A percentile compares a stretch with the other conserved stretches of the same genome.
phyloP scores from a whole-genome alignment of 768 basidiomycete species.

The Termitomyces sp. region DNA sequence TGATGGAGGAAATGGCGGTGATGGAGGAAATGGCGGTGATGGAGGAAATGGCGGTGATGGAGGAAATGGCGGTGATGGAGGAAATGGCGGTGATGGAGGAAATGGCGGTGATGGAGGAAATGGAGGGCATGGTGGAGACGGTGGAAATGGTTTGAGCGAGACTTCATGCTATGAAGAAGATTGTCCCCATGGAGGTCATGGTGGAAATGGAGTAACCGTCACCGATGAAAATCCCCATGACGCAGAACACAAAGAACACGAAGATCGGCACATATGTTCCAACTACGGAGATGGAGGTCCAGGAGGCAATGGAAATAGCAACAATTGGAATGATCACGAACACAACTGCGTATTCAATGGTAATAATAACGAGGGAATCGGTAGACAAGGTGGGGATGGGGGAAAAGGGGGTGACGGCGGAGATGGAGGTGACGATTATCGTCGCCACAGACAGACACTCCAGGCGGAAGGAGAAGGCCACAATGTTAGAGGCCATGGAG shows the following conservation, averaged over 20 bases:
- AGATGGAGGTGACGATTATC: neutral
- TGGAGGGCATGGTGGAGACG: neutral
- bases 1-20: neutral
- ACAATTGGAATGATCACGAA: neutral
- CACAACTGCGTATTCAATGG: neutral
- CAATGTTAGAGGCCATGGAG: neutral
- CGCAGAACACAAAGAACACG: neutral
- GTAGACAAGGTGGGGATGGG: slow-evolving; percentile 1
- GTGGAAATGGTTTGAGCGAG: neutral
- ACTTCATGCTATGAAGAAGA: neutral
- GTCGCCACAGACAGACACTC: neutral
- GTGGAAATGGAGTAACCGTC: neutral
- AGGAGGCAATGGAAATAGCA: neutral
- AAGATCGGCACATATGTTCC: neutral
- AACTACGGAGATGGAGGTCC: neutral
- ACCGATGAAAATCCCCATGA: neutral
- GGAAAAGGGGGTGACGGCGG: neutral
- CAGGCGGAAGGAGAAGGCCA: neutral
- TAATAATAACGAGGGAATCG: neutral
- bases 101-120: neutral
- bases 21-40: neutral
- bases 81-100: slow-evolving; percentile 1
- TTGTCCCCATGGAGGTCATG: neutral
- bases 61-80: neutral
- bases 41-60: slow-evolving; percentile 1